Conservation (phyloP, 2,329 filamentous ascomycete species). For the Phaeophleospora eucalypticola region DNA sequence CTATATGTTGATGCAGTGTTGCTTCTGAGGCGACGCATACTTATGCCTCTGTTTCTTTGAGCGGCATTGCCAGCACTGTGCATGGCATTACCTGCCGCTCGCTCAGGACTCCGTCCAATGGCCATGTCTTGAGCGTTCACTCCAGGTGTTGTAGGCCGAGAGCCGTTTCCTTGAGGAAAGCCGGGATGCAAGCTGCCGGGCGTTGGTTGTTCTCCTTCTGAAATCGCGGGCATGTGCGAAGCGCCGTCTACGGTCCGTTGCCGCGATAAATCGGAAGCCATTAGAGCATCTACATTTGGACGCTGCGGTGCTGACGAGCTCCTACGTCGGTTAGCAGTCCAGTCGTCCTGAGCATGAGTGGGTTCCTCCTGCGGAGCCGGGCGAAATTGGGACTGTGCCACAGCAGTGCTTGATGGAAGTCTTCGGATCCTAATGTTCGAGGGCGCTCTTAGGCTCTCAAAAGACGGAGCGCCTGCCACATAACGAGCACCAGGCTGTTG, state of each 20-base stretch:
- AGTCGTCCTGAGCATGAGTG: slow-evolving; percentile 16
- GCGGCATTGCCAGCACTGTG: slow-evolving; percentile 28
- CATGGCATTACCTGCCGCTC: slow-evolving; percentile 22
- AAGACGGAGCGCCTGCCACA: slow-evolving; percentile 21
- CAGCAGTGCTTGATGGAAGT: slow-evolving; percentile 19
- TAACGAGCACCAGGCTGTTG: slow-evolving; percentile 16
- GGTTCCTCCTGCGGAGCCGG: slow-evolving; percentile 13
- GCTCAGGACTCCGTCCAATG: slow-evolving; percentile 15
- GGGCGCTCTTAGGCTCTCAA: slow-evolving; percentile 29
- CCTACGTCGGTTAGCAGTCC: slow-evolving; percentile 25
- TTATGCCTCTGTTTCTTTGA: slow-evolving; percentile 23
- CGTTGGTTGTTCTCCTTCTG: slow-evolving; percentile 23
- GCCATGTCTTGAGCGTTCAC: slow-evolving; percentile 19
- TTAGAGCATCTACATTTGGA: slow-evolving; percentile 15
- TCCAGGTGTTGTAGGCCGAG: slow-evolving; percentile 18
- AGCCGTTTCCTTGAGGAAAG: slow-evolving; percentile 11
- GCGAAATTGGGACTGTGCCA: slow-evolving; percentile 9
- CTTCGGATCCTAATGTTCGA: slow-evolving; percentile 32
- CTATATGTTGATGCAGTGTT: slow-evolving; percentile 12
- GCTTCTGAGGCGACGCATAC: slow-evolving; percentile 15
- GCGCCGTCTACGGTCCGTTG: slow-evolving; percentile 23
- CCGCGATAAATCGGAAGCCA: slow-evolving; percentile 19
- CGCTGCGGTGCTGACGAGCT: slow-evolving; percentile 32
- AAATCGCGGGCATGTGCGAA: slow-evolving; percentile 27
- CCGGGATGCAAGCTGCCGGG: slow-evolving; percentile 12